Conservation (phyloP, 768 basidiomycete species). For the Tylopilus vinaceipallidus region DNA sequence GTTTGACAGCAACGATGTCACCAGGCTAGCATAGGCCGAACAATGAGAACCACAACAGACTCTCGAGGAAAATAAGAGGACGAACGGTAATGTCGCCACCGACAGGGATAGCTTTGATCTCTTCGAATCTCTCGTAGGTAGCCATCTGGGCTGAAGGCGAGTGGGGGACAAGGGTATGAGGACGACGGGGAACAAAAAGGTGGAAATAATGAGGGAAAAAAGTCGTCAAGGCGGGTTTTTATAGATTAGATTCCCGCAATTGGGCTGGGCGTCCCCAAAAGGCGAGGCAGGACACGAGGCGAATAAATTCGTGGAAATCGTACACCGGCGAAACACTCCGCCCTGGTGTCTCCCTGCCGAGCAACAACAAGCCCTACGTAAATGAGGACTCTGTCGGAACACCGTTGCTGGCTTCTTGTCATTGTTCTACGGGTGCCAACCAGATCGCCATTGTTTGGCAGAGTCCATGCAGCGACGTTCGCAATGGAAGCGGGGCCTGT, state of each 20-base stretch:
- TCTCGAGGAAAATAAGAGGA: background rate
- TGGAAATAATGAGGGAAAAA: constrained; percentile 25
- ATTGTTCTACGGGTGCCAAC: constrained; percentile 1
- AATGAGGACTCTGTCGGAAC: background rate
- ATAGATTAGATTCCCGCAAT: constrained; percentile 46
- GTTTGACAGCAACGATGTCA: constrained; percentile 76
- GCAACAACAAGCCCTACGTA: constrained; percentile 10
- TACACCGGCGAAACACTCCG: constrained; percentile 2
- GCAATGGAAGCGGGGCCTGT: constrained; percentile 2
- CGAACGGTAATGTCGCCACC: constrained; percentile 39
- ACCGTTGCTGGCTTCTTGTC: background rate
- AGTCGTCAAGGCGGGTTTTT: constrained; percentile 37
- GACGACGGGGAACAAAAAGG: constrained; percentile 27
- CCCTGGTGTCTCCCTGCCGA: constrained; percentile 19
- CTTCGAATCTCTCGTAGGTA: constrained; percentile 34
- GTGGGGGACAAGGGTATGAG: constrained; percentile 17
- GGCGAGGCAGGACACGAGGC: constrained; percentile 56
- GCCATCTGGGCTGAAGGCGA: constrained; percentile 36
- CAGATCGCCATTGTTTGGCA: constrained; percentile 4
- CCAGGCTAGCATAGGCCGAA: constrained; percentile 50
- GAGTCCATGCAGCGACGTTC: background rate
- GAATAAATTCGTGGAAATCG: constrained; percentile 25
- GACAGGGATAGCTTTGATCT: constrained; percentile 24
- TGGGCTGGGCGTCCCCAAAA: constrained; percentile 17
- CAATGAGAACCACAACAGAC: background rate